Evolutionary conservation across 495 filamentous ascomycete genomes (phyloP).

Genomic region (Penicillium paxilli): DNA sequence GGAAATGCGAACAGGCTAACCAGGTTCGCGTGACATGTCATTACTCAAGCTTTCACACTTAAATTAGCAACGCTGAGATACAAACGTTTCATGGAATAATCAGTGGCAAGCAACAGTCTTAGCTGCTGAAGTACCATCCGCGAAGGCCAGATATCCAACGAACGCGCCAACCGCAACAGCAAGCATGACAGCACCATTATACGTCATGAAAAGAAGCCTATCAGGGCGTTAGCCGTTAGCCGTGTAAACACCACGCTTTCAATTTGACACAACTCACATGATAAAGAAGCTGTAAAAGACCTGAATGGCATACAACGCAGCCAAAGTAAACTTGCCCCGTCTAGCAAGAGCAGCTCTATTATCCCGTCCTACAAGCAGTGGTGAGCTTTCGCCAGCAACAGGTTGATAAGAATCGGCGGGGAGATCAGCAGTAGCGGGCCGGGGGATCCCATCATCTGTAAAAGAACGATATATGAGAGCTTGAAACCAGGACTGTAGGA

Average conservation of each 20-base stretch:
- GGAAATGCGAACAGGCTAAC: not conserved
- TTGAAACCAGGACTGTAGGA: conserved; percentile 15
- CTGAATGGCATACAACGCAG: conserved; percentile 84
- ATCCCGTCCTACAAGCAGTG: conserved; percentile 64
- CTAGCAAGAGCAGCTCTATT: conserved; percentile 44
- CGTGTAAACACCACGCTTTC: not conserved
- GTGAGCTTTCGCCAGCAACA: conserved; percentile 63
- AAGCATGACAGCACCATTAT: conserved; percentile 97
- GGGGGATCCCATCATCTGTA: conserved; percentile 50
- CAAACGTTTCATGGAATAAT: conserved; percentile 2
- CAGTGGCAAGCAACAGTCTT: conserved; percentile 93
- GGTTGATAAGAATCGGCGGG: conserved; percentile 15
- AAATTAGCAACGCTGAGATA: not conserved
- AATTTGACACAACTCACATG: conserved; percentile 72
- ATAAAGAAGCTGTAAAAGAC: conserved; percentile 99
- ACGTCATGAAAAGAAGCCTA: conserved; percentile 99
- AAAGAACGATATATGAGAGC: conserved; percentile 36
- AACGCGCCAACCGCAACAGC: conserved; percentile 87
- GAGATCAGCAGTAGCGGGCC: conserved; percentile 30
- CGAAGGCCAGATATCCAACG: conserved; percentile 83
- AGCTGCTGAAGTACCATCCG: conserved; percentile 60
- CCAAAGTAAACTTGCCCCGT: conserved; percentile 73
- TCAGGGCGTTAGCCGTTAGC: not conserved
- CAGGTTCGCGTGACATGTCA: not conserved
- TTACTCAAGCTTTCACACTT: not conserved